These are phyloP conservation scores for Tephrocybe sp. DNA, from an alignment of 768 basidiomycete genomes.

Conservation along the genomic window DNA sequence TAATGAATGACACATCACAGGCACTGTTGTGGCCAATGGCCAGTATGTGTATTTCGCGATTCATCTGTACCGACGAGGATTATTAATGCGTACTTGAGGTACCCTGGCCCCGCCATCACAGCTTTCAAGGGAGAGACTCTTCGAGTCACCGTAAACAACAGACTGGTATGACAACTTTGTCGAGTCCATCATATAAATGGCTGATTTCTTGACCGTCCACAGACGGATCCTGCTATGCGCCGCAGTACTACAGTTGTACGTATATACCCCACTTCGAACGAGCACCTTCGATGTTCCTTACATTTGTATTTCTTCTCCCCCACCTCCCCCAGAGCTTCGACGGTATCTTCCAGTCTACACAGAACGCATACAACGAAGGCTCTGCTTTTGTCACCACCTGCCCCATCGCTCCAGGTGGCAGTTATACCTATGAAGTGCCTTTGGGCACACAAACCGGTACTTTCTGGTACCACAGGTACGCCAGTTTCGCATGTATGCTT, in stretches of 20 bases:
- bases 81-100: conserved; percentile 13
- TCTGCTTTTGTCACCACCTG: conserved; percentile 43
- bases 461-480: conserved; percentile 37
- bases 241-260: conserved; percentile 27
- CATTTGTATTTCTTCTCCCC: background rate
- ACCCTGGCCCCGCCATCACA: conserved; percentile 47
- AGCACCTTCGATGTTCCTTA: background rate
- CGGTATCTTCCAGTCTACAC: conserved; percentile 24
- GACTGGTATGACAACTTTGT: conserved; percentile 27
- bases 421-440: conserved; percentile 35
- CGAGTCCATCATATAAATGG: background rate
- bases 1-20: conserved; percentile 7
- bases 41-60: conserved; percentile 11
- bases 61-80: background rate
- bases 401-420: conserved; percentile 35
- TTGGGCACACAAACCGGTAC: conserved; percentile 38
- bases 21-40: conserved; percentile 23
- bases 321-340: conserved; percentile 25
- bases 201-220: background rate
- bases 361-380: conserved; percentile 30
- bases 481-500: background rate
- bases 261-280: background rate
- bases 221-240: conserved; percentile 30
- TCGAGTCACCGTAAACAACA: conserved; percentile 41
- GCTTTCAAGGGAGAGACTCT: conserved; percentile 42